Base-by-base conservation (phyloP, 1,284 basidiomycete genomes). In the Trichosporon faecale region DNA sequence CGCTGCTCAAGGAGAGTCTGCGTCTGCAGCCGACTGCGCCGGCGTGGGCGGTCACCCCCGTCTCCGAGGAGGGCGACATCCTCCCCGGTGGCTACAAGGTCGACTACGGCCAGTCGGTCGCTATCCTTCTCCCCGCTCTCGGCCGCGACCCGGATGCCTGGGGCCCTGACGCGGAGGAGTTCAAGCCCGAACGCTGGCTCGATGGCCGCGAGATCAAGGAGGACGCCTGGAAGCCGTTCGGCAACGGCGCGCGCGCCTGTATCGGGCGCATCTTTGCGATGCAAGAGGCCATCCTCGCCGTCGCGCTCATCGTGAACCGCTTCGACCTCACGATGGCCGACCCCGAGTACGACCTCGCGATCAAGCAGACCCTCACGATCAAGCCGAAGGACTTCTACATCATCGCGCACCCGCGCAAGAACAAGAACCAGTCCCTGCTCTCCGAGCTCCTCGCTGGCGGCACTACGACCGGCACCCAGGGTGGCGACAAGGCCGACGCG, bases 351-450 rank as follows among this genome's bases (percentile, higher is more conserved):
- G 80, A 81, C 46, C 79, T 87, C 18, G 75, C 84, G 74, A 75
- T 87, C 72, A 84, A 85, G 77, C 85, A 86, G 73, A 83, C 85
- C 21, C 77, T 88, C 63, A 87, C 86, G 0, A 80, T 87, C 76
- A 88, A 88, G 77, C 87, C 87, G 0, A 79, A 80, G 60, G 78
- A 84, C 29, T 83, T 87, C 70, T 77, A 78, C 67, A 84, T 87
- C 60, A 83, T 83, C 64, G 86, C 84, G 2, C 66, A 60, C 18
- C 85, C 83, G 3, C 81, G 85, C 37, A 76, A 74, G 49, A 74
- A 72, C 33, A 64, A 63, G 29, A 66, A 72, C 40, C 70, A 73
- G 71, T 72, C 69, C 60, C 69, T 72, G 9, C 66, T 73, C 21
- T 29, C 60, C n/a, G 72, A 73, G 70, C 70, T 73, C 4, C 60